These are phyloP conservation scores for Hortaea sp. DNA, from an alignment of 2,329 filamentous ascomycete species.

Conservation along the genomic window DNA sequence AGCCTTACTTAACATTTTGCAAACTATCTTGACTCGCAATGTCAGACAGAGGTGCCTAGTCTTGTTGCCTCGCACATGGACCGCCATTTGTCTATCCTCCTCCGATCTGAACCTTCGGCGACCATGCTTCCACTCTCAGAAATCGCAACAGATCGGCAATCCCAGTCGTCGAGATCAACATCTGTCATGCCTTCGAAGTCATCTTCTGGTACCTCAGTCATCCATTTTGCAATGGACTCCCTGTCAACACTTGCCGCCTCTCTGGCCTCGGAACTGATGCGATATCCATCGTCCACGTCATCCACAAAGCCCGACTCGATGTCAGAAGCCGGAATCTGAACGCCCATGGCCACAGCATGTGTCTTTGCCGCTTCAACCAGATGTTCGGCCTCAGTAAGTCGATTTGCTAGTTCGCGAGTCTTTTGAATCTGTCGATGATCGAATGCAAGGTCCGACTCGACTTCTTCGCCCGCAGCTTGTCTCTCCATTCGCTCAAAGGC, in stretches of 20 bases:
- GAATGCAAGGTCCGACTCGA: slow-evolving; percentile 1
- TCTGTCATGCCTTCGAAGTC: not conserved
- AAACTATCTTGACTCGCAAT: too few species aligned
- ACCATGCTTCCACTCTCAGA: slow-evolving; percentile 3
- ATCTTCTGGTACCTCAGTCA: not conserved
- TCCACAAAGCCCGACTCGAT: slow-evolving; percentile 7
- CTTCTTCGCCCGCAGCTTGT: not conserved
- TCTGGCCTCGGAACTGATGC: slow-evolving; percentile 1
- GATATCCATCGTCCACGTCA: slow-evolving; percentile 5
- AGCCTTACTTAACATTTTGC: too few species aligned
- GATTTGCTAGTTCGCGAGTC: not conserved
- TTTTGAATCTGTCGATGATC: not conserved
- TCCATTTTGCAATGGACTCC: not conserved
- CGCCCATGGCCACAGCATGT: slow-evolving; percentile 1
- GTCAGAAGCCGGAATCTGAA: slow-evolving; percentile 3
- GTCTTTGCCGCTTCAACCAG: slow-evolving; percentile 2
- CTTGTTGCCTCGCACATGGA: not conserved
- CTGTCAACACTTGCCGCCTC: not conserved
- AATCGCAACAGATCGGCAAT: slow-evolving; percentile 1
- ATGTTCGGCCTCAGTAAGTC: slow-evolving; percentile 1
- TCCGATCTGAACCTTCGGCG: not conserved
- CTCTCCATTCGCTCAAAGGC: not conserved
- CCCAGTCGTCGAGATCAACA: slow-evolving; percentile 5
- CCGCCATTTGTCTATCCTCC: slow-evolving; percentile 1
- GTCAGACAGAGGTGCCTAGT: too few species aligned